These are phyloP conservation scores for Ceriops decandra DNA, from an alignment of 345 rosid genomes.

Conservation along the genomic window DNA sequence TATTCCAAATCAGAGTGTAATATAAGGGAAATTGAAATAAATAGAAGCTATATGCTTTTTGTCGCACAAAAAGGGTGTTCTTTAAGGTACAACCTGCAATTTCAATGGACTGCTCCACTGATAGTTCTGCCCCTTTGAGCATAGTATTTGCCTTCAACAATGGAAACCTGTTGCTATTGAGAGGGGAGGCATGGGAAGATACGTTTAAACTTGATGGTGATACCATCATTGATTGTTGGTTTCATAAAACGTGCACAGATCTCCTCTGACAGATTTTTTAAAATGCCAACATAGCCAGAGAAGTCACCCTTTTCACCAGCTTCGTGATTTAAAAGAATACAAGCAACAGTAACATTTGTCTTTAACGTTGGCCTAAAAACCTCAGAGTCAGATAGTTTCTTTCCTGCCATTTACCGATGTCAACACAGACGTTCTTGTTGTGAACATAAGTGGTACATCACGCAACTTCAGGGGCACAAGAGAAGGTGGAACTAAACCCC, in stretches of 20 bases:
- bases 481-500: constrained; percentile 11
- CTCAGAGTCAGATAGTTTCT: constrained; percentile 13
- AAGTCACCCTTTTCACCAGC: background rate
- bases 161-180: background rate
- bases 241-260: background rate
- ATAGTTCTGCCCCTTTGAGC: no score
- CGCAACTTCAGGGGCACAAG: constrained; percentile 28
- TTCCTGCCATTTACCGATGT: constrained; percentile 22
- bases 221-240: background rate
- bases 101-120: background rate
- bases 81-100: background rate
- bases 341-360: no score
- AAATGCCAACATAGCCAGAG: background rate
- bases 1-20: background rate
- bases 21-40: background rate
- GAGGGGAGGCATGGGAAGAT: background rate
- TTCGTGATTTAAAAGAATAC: no score
- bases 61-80: background rate
- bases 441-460: constrained; percentile 34
- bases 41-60: background rate
- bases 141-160: background rate
- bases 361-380: no score
- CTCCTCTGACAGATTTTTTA: background rate
- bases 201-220: background rate
- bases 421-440: constrained; percentile 26